phyloP scores from a whole-genome alignment of 805 yeast genomes.

The Candida quercuum region DNA sequence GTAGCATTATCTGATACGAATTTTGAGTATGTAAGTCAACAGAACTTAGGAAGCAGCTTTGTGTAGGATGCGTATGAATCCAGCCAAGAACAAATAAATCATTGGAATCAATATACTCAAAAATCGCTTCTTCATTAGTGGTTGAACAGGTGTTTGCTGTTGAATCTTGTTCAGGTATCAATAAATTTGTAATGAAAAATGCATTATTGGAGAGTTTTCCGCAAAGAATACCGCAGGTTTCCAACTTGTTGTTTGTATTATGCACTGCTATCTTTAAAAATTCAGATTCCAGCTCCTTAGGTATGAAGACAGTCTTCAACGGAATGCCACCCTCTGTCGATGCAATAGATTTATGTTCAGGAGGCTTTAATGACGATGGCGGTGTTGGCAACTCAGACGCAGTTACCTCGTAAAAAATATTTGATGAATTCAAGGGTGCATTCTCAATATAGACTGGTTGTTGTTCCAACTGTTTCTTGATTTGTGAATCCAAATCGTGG shows the following conservation, averaged over 20 bases:
- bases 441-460: neutral
- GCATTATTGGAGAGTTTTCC: slow-evolving; percentile 59
- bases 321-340: slow-evolving; percentile 54
- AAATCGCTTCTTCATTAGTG: slow-evolving; percentile 51
- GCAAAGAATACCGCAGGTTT: slow-evolving; percentile 64
- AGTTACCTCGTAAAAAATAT: too few species aligned
- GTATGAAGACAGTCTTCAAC: slow-evolving; percentile 46
- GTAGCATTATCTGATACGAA: slow-evolving; percentile 63
- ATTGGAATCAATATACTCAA: slow-evolving; percentile 47
- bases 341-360: slow-evolving; percentile 33
- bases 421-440: too few species aligned
- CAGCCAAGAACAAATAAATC: slow-evolving; percentile 64
- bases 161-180: slow-evolving; percentile 59
- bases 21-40: slow-evolving; percentile 66
- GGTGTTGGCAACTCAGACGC: neutral
- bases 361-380: slow-evolving; percentile 1
- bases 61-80: slow-evolving; percentile 75
- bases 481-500: neutral
- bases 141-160: slow-evolving; percentile 61
- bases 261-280: slow-evolving; percentile 42
- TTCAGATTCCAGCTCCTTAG: slow-evolving; percentile 33
- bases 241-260: slow-evolving; percentile 47
- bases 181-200: slow-evolving; percentile 54
- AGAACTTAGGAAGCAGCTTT: slow-evolving; percentile 62
- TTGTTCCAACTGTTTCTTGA: slow-evolving; percentile 1